These are phyloP conservation scores for Pseudomonodictys pantanalensis DNA, from an alignment of 495 filamentous ascomycete species.

Conservation along the genomic window DNA sequence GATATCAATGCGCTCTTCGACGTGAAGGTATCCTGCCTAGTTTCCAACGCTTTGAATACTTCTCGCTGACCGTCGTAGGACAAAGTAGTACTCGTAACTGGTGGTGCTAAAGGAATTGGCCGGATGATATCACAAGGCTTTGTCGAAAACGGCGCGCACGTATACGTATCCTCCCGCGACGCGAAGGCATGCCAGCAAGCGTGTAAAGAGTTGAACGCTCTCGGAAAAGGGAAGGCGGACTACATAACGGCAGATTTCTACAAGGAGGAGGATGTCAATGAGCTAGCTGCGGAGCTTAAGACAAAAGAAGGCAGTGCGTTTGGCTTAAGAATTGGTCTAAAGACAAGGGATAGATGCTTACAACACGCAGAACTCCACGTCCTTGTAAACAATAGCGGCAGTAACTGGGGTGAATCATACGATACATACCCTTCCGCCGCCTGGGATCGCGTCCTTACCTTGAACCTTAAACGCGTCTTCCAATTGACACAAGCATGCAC, in stretches of 20 bases:
- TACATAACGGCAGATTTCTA: slow-evolving; percentile 71
- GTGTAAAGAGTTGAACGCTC: slow-evolving; percentile 57
- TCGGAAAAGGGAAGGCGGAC: slow-evolving; percentile 60
- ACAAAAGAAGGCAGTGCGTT: slow-evolving; percentile 59
- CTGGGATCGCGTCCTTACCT: slow-evolving; percentile 69
- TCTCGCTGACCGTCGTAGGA: slow-evolving; percentile 18
- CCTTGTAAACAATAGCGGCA: slow-evolving; percentile 77
- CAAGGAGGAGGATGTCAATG: slow-evolving; percentile 66
- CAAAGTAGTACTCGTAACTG: slow-evolving; percentile 40
- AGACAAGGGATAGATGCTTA: background rate
- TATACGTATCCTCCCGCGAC: slow-evolving; percentile 79
- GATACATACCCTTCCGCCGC: slow-evolving; percentile 66
- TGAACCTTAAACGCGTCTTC: slow-evolving; percentile 79
- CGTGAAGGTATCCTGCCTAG: slow-evolving; percentile 32
- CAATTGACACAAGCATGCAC: slow-evolving; percentile 71
- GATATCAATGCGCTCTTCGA: slow-evolving; percentile 34
- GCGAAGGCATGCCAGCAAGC: slow-evolving; percentile 58
- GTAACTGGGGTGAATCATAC: slow-evolving; percentile 66
- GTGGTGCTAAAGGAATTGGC: slow-evolving; percentile 40
- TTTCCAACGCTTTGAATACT: background rate
- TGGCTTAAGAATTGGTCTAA: background rate
- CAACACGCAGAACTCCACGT: slow-evolving; percentile 59
- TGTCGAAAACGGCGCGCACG: slow-evolving; percentile 42
- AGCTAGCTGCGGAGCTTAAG: slow-evolving; percentile 60
- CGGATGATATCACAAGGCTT: slow-evolving; percentile 42